A percentile compares a stretch with the other conserved stretches of the same genome.
Evolutionary conservation across 352 stramenopile species (phyloP).

Genomic region (Globisporangium lucens): DNA sequence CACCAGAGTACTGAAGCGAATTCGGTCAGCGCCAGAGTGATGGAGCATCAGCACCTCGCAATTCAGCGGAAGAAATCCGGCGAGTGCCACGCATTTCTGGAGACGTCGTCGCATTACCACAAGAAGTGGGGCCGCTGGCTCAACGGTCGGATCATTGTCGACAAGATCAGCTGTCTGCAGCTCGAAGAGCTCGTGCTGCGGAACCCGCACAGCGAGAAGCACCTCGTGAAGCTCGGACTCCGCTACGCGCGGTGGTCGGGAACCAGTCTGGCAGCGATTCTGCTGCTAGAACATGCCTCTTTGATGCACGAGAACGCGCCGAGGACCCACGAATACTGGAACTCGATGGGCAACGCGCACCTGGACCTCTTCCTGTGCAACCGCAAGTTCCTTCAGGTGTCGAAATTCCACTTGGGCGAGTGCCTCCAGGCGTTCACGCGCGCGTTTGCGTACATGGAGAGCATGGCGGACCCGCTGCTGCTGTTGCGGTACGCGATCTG

Average conservation of each 20-base stretch:
- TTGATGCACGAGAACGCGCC: conserved; percentile 36
- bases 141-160: conserved; percentile 41
- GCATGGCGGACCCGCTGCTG: conserved; percentile 52
- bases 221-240: conserved; percentile 54
- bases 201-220: conserved; percentile 34
- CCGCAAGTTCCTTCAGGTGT: conserved; percentile 56
- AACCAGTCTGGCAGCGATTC: conserved; percentile 49
- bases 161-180: conserved; percentile 67
- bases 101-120: conserved; percentile 38
- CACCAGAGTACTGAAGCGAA: neutral
- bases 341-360: conserved; percentile 57
- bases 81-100: neutral
- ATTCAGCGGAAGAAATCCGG: neutral
- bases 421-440: conserved; percentile 53
- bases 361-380: conserved; percentile 60
- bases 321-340: conserved; percentile 65
- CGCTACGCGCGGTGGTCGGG: conserved; percentile 52
- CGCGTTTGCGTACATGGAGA: conserved; percentile 63
- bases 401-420: conserved; percentile 49
- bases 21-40: neutral
- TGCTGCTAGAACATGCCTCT: conserved; percentile 55
- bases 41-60: neutral
- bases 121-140: conserved; percentile 61
- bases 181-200: conserved; percentile 60
- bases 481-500: conserved; percentile 61